These are phyloP conservation scores for Achlya hypogyna DNA, from an alignment of 352 stramenopile species.

Conservation along the genomic window DNA sequence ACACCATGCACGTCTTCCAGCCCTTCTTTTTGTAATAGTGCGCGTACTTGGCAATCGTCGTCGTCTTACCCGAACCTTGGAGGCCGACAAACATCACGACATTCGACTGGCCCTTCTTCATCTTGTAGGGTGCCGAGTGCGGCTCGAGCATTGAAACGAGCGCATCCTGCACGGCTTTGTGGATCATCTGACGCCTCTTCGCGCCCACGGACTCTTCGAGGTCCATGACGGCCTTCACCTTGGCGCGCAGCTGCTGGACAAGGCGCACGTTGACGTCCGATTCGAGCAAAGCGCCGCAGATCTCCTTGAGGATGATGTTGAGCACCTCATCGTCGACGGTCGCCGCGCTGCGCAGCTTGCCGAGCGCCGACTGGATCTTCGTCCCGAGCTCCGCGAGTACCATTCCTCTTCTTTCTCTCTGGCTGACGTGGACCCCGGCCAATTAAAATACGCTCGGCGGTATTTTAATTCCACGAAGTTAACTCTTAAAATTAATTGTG, in stretches of 20 bases:
- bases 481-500: no score
- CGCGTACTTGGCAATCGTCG: conserved; percentile 98
- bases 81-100: conserved; percentile 91
- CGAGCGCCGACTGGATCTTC: conserved; percentile 79
- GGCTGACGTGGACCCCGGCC: background rate
- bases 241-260: conserved; percentile 82
- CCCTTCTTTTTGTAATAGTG: conserved; percentile 97
- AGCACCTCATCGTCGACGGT: conserved; percentile 87
- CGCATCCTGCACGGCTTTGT: conserved; percentile 87
- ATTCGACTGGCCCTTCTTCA: conserved; percentile 87
- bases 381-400: conserved; percentile 83
- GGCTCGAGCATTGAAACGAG: conserved; percentile 85
- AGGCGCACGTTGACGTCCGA: conserved; percentile 86
- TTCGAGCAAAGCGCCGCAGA: conserved; percentile 83
- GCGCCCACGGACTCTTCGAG: conserved; percentile 67
- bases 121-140: conserved; percentile 79
- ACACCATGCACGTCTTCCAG: conserved; percentile 99
- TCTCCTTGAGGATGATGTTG: conserved; percentile 86
- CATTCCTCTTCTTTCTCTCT: conserved; percentile 36
- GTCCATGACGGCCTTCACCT: conserved; percentile 82
- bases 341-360: conserved; percentile 79
- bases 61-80: conserved; percentile 98
- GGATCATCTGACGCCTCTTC: conserved; percentile 84
- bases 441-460: background rate
- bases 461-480: no score